phyloP scores from a whole-genome alignment of 1,284 basidiomycete species.

The Melampsora abietis-canadensis region DNA sequence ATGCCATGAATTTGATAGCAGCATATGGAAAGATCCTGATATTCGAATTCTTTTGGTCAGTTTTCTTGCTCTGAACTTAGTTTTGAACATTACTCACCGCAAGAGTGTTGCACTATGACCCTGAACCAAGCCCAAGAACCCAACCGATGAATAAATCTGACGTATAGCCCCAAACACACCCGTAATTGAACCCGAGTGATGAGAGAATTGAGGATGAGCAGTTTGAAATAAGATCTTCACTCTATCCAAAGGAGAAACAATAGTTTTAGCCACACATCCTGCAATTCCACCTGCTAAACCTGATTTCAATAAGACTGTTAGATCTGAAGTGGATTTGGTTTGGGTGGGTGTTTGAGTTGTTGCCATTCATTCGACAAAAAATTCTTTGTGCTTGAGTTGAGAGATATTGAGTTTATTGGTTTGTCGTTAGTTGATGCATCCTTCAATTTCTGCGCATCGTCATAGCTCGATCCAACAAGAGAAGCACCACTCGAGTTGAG shows the following conservation, averaged over 20 bases:
- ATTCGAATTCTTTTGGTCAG: too few relatives aligned
- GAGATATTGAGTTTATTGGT: too few relatives aligned
- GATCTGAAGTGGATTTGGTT: too few relatives aligned
- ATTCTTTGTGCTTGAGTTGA: too few relatives aligned
- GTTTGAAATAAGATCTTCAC: slow-evolving; percentile 99
- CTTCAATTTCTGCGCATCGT: too few relatives aligned
- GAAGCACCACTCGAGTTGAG: too few relatives aligned
- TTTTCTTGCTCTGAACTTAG: neutral
- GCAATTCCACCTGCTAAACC: slow-evolving; percentile 88
- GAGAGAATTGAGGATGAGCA: slow-evolving; percentile 79
- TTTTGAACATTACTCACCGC: slow-evolving; percentile 34
- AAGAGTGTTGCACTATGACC: slow-evolving; percentile 85
- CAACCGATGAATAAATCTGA: slow-evolving; percentile 71
- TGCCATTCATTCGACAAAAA: too few relatives aligned
- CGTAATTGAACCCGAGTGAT: neutral
- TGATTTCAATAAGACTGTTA: slow-evolving; percentile 7
- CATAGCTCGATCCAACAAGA: too few relatives aligned
- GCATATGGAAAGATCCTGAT: slow-evolving; percentile 81
- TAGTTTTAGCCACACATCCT: slow-evolving; percentile 93
- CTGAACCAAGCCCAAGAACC: slow-evolving; percentile 79
- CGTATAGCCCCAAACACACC: slow-evolving; percentile 74
- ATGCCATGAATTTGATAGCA: slow-evolving; percentile 95
- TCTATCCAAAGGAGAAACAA: slow-evolving; percentile 91
- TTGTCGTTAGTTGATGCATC: too few relatives aligned
- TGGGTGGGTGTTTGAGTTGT: too few relatives aligned